Percentiles rank a stretch among this genome's conserved stretches.
Conservation (phyloP, 1,284 basidiomycete species). For the Tausonia pullulans region DNA sequence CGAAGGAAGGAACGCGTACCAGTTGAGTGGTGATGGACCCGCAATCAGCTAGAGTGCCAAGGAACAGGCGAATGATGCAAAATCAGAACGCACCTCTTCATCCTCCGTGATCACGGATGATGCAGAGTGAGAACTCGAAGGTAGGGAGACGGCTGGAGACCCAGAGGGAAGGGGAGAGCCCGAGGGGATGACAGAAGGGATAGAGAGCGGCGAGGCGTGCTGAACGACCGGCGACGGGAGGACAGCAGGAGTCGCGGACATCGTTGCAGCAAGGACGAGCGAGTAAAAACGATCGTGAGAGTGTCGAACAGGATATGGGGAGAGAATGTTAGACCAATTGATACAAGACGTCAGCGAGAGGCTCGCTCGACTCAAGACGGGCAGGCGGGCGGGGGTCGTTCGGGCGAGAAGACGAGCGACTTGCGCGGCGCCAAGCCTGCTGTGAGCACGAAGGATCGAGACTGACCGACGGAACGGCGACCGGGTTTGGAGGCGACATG, state of each 20-base stretch:
- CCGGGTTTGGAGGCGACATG: background rate
- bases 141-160: background rate
- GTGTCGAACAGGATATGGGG: background rate
- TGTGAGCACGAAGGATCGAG: background rate
- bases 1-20: background rate
- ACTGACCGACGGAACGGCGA: background rate
- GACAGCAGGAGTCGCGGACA: background rate
- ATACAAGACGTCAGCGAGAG: background rate
- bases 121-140: slow-evolving; percentile 13
- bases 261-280: background rate
- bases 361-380: background rate
- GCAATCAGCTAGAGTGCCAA: background rate
- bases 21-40: background rate
- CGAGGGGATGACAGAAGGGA: slow-evolving; percentile 10
- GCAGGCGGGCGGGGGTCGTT: background rate
- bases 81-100: slow-evolving; percentile 24
- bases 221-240: background rate
- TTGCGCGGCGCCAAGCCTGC: background rate
- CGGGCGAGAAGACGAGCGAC: background rate
- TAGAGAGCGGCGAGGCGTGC: slow-evolving; percentile 3
- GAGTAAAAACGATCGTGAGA: background rate
- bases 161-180: background rate
- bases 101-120: slow-evolving; percentile 33
- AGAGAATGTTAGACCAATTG: background rate
- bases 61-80: background rate